Evolutionary conservation across 2,329 filamentous ascomycete genomes (phyloP), one percentile per base, ranked within the genome.

Genomic region (Colletotrichum simmondsii): DNA sequence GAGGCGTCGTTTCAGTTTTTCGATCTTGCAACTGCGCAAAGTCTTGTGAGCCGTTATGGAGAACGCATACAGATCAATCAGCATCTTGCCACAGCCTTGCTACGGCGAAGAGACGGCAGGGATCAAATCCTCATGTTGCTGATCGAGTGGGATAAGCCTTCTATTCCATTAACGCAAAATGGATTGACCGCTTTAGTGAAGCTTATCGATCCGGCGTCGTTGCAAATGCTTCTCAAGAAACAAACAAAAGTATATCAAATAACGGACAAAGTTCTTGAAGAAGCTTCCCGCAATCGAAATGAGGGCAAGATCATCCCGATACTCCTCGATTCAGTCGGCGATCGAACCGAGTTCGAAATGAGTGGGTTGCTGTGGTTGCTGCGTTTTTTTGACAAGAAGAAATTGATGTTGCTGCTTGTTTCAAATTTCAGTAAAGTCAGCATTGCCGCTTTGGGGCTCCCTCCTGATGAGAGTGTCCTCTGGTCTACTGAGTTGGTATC

Each of bases 51-150:
- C 59, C 24, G 7, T 1, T 8, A 1, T 16, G 10, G 37, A 22
- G 16, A 16, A 8, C 10, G 8, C 4, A 4, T 30, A 1, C 0
- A 3, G 4, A 22, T 49, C 19, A 30, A 19, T 10, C 5, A 3
- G 0, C 4, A 4, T 0, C 5, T 49, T 22, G 24, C 3, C 7
- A 2, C 5, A 11, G 14, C 14, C 24, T 49, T 61, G 19, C 3
- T 10, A 8, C 16, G 0, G 5, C 16, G 14, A 46, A 6, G 3
- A 11, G 1, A 11, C 7, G 22, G 5, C 3, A 19, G 7, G 4
- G 7, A 28, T 2, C 35, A 3, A 28, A 7, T 7, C 1, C 1
- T 19, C 37, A 46, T 24, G 19, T 1, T 37, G 24, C 22, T 59
- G 7, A 24, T 26, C 12, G 1, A 16, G 19, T 7, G 22, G 14